A percentile compares a stretch with the other conserved stretches of the same genome.
Conservation (phyloP, 768 basidiomycete genomes). For the Lenzites betulinus region DNA sequence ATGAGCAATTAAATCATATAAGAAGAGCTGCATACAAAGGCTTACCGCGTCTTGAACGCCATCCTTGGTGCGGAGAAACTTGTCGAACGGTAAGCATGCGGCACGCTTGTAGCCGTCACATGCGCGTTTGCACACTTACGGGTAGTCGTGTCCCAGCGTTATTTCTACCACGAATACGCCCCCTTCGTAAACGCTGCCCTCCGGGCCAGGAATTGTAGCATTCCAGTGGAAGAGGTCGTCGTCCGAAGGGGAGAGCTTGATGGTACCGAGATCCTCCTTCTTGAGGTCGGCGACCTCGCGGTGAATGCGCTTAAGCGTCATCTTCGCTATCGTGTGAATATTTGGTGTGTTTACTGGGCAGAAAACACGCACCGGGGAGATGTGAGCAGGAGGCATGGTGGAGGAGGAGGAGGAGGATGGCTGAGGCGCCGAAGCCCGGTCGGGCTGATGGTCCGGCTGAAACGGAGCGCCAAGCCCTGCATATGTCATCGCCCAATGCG, state of each 20-base stretch:
- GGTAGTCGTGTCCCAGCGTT: slow-evolving; percentile 70
- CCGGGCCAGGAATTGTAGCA: slow-evolving; percentile 78
- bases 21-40: slow-evolving; percentile 16
- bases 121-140: slow-evolving; percentile 52
- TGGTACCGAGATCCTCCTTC: slow-evolving; percentile 75
- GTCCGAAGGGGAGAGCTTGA: no score
- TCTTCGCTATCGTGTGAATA: no score
- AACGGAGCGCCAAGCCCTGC: no score
- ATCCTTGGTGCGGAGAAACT: slow-evolving; percentile 83
- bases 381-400: no score
- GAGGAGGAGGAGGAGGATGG: no score
- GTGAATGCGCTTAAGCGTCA: no score
- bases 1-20: not conserved
- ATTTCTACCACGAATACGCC: slow-evolving; percentile 75
- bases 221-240: slow-evolving; percentile 25
- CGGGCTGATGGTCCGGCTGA: no score
- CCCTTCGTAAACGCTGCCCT: slow-evolving; percentile 81
- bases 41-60: slow-evolving; percentile 71
- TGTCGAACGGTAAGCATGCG: slow-evolving; percentile 7
- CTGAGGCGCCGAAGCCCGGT: no score
- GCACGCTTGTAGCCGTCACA: not conserved
- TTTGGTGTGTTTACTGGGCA: no score
- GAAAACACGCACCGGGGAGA: no score
- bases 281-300: slow-evolving; percentile 58
- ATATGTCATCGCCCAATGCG: not conserved